phyloP scores from a whole-genome alignment of 2,329 filamentous ascomycete genomes.

The Alternaria sp. region DNA sequence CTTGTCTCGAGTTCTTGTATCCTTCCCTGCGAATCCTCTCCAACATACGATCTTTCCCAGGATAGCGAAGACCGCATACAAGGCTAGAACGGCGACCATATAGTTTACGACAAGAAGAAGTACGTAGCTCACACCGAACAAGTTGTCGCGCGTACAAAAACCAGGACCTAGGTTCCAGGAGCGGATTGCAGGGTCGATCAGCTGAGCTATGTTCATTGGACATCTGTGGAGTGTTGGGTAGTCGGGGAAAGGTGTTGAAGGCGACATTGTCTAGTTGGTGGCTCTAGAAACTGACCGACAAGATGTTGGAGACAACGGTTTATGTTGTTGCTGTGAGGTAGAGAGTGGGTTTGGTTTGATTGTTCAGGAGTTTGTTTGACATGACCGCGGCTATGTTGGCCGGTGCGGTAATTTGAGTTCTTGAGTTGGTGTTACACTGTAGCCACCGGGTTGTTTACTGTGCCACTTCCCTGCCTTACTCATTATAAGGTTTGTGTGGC shows the following conservation, averaged over 20 bases:
- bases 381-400: background rate
- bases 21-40: background rate
- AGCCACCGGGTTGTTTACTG: background rate
- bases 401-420: background rate
- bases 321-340: background rate
- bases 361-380: background rate
- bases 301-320: background rate
- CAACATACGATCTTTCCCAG: background rate
- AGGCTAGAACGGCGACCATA: background rate
- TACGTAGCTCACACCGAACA: conserved; percentile 1
- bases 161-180: background rate
- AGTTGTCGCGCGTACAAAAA: conserved; percentile 2
- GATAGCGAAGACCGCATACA: background rate
- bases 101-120: background rate
- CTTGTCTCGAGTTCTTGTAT: background rate
- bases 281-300: background rate
- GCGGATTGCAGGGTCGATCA: conserved; percentile 3
- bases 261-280: background rate
- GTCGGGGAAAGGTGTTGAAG: background rate
- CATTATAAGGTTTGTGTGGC: background rate
- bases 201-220: background rate
- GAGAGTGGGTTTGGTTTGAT: background rate
- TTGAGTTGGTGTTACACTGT: background rate
- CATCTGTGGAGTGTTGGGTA: conserved; percentile 4
- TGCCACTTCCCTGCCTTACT: background rate